These are phyloP conservation scores for Trifolium subterraneum DNA, from an alignment of 306 rosid species.

Conservation along the genomic window DNA sequence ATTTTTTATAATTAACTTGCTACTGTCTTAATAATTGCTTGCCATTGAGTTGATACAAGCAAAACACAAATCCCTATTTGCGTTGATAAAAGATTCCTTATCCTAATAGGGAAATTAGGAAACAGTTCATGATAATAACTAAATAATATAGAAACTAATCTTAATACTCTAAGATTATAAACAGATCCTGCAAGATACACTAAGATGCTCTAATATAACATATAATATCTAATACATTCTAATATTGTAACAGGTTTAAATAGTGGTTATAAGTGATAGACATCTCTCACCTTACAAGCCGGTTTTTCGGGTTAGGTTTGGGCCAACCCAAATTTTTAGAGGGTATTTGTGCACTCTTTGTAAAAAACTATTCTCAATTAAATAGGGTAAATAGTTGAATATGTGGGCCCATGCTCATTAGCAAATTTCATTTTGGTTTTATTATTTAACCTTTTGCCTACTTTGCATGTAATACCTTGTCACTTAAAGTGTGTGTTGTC, in stretches of 20 bases:
- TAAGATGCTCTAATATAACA: neutral
- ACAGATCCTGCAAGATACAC: neutral
- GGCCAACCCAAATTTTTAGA: neutral
- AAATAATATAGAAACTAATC: neutral
- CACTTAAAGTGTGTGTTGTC: slow-evolving; percentile 4
- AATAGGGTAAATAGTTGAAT: slow-evolving; percentile 11
- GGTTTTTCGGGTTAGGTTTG: neutral
- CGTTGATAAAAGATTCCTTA: neutral
- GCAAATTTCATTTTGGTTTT: slow-evolving; percentile 19
- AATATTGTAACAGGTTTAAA: neutral
- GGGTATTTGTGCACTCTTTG: neutral
- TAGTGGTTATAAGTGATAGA: neutral
- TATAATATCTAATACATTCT: neutral
- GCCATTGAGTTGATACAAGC: neutral
- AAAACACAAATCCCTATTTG: neutral
- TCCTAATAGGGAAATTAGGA: neutral
- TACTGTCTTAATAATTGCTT: neutral
- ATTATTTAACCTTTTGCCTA: slow-evolving; percentile 13
- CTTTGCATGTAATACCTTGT: slow-evolving; percentile 21
- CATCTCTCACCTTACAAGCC: neutral
- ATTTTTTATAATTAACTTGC: neutral
- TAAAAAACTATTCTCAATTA: neutral
- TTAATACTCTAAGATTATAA: neutral
- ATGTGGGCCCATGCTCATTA: slow-evolving; percentile 12
- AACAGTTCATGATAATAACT: neutral